These are phyloP conservation scores for Blastobotrys arbuscula DNA, from an alignment of 1,139 yeast genomes.

Conservation along the genomic window DNA sequence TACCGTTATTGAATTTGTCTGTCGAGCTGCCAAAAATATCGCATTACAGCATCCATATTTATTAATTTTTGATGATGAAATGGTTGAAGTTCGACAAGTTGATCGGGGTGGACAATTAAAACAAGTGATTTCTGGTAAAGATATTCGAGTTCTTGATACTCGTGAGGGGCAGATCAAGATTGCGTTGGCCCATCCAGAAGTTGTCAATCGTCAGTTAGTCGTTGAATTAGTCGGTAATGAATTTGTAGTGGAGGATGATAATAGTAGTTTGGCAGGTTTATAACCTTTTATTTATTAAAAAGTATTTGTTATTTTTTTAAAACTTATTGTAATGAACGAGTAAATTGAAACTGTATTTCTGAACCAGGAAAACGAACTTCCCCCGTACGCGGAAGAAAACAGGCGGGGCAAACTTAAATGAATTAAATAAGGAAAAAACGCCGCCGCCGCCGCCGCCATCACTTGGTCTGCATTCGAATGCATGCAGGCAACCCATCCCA, in stretches of 20 bases:
- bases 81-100: slow-evolving; percentile 62
- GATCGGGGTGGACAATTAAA: slow-evolving; percentile 44
- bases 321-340: too few species aligned
- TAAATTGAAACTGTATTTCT: too few species aligned
- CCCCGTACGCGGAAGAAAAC: too few species aligned
- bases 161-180: slow-evolving; percentile 44
- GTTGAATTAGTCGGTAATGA: slow-evolving; percentile 34
- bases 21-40: slow-evolving; percentile 56
- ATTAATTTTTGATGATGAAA: slow-evolving; percentile 59
- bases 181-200: slow-evolving; percentile 65
- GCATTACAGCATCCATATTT: slow-evolving; percentile 55
- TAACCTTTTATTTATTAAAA: slow-evolving; percentile 16
- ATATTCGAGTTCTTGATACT: slow-evolving; percentile 44
- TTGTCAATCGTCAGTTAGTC: slow-evolving; percentile 56
- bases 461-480: too few species aligned
- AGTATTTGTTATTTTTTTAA: too few species aligned
- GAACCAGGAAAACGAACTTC: too few species aligned
- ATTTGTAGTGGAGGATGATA: slow-evolving; percentile 32
- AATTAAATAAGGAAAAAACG: too few species aligned
- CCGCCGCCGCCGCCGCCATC: too few species aligned
- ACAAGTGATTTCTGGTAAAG: slow-evolving; percentile 71
- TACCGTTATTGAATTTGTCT: slow-evolving; percentile 55
- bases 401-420: too few species aligned
- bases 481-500: too few species aligned
- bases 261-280: slow-evolving; percentile 26